Evolutionary conservation across 2,329 filamentous ascomycete genomes (phyloP), one percentile per base, ranked within the genome.

Genomic region (Ceratocystis cacaofunesta): DNA sequence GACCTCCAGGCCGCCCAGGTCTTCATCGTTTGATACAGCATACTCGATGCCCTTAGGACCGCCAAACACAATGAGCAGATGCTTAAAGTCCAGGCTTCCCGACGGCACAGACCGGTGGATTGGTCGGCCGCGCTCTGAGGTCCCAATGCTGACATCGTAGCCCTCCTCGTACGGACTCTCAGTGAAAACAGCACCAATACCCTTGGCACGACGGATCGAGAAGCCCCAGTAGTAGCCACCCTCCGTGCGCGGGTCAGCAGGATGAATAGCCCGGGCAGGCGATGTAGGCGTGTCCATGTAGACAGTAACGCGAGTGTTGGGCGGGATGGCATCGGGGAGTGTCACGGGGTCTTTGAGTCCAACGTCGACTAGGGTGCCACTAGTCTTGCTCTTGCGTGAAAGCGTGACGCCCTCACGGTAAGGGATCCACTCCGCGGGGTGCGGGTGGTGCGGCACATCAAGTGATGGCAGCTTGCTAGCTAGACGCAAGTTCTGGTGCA

Each of bases 201-300:
- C 86, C 3, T 75, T 71, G 44, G 85, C 85, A 68, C 80, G 83
- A 30, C 90, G 83, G 2, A 91, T 84, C 7, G 78, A 80, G 74
- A 88, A 95, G 58, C 90, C 90, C 90, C 90, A 95, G 76, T 92
- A 95, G 75, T 90, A 94, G 0, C 90, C 90, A 1, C 79, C 83
- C 69, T 91, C 84, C 63, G 87, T 86, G 66, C 90, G 82, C 0
- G 90, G 90, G 2, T 80, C 76, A 30, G 82, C 78, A 0, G 89
- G 88, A 44, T 85, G 79, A 2, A 92, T 85, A 3, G 64, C 66
- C 50, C 58, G 57, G 3, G 64, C 66, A 2, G 85, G 80, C 0
- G 82, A 84, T 68, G 68, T 72, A 74, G 65, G 80, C 73, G 17
- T 79, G 17, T 81, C 76, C 69, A 92, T 84, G 67, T 82, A 83